phyloP scores from a whole-genome alignment of 192 early-diverging fungal species.

The Mycoemilia scoparia region DNA sequence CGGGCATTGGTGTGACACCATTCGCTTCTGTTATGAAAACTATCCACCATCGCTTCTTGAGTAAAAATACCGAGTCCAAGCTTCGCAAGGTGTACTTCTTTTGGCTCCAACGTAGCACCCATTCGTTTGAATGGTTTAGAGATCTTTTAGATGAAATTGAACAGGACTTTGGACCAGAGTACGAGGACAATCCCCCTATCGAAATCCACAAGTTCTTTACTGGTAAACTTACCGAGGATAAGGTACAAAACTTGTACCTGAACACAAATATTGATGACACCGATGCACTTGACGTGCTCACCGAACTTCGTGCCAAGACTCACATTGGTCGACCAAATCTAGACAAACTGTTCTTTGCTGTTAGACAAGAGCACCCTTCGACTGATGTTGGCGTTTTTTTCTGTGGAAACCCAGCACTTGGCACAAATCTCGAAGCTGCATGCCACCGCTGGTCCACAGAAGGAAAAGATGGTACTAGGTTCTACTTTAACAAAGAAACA shows the following conservation, averaged over 20 bases:
- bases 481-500: conserved; percentile 59
- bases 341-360: conserved; percentile 48
- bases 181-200: conserved; percentile 35
- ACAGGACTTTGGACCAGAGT: conserved; percentile 17
- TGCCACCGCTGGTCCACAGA: conserved; percentile 45
- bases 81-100: conserved; percentile 75
- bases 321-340: conserved; percentile 68
- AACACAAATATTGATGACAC: conserved; percentile 46
- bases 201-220: conserved; percentile 72
- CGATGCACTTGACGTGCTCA: conserved; percentile 45
- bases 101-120: conserved; percentile 69
- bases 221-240: conserved; percentile 37
- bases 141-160: conserved; percentile 65
- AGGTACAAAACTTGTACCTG: conserved; percentile 20
- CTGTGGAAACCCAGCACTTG: conserved; percentile 62
- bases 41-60: conserved; percentile 53
- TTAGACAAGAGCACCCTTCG: conserved; percentile 42
- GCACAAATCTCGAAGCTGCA: conserved; percentile 36
- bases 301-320: conserved; percentile 53
- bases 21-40: conserved; percentile 69
- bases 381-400: conserved; percentile 77
- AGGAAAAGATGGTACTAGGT: conserved; percentile 41
- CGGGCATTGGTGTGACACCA: conserved; percentile 71
- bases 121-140: conserved; percentile 79
- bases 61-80: conserved; percentile 24